phyloP scores from a whole-genome alignment of 768 basidiomycete genomes.

The Naganishia antarctica region DNA sequence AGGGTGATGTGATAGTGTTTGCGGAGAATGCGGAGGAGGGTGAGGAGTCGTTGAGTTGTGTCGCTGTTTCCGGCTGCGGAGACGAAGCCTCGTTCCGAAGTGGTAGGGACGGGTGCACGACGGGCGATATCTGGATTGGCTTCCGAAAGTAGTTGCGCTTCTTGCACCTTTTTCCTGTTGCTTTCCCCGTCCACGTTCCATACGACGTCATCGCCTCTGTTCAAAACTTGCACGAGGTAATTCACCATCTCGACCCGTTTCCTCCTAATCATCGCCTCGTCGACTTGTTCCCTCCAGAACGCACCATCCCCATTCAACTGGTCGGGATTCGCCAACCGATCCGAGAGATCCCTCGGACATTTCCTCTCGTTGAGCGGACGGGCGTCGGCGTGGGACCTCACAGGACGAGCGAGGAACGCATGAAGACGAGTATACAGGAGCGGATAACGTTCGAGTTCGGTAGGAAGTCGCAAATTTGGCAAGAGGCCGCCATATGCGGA shows the following conservation, averaged over 20 bases:
- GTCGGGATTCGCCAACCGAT: conserved; percentile 50
- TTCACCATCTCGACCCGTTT: conserved; percentile 42
- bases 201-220: conserved; percentile 36
- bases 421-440: conserved; percentile 30
- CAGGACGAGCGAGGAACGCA: conserved; percentile 43
- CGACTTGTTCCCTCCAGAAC: conserved; percentile 44
- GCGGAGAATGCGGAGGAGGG: conserved; percentile 48
- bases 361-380: conserved; percentile 31
- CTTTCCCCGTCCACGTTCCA: conserved; percentile 24
- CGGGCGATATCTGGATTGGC: background rate
- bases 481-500: background rate
- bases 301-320: conserved; percentile 46
- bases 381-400: conserved; percentile 30
- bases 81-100: conserved; percentile 46
- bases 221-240: conserved; percentile 37
- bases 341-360: conserved; percentile 45
- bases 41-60: conserved; percentile 48
- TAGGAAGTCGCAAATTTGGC: background rate
- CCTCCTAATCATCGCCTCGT: conserved; percentile 34
- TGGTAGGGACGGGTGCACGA: conserved; percentile 8
- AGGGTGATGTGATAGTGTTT: conserved; percentile 42
- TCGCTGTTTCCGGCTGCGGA: conserved; percentile 52
- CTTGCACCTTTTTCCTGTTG: background rate
- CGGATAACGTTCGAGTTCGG: background rate
- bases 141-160: background rate